These are phyloP conservation scores for Pythium volutum DNA, from an alignment of 352 stramenopile genomes.

Conservation along the genomic window DNA sequence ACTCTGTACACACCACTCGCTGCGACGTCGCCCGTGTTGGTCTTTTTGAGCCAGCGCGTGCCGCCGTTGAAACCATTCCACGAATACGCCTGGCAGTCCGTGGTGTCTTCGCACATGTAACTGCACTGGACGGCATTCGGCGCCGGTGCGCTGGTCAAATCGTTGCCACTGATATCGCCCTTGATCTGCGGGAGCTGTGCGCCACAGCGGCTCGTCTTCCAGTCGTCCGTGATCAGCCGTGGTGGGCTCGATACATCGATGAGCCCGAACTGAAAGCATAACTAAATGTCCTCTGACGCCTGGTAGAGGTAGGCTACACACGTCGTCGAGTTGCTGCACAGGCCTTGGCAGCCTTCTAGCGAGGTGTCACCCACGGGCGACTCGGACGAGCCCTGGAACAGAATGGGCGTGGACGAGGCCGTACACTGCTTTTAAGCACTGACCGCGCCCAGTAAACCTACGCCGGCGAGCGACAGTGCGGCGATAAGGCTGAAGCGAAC, in stretches of 20 bases:
- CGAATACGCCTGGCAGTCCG: slow-evolving; percentile 19
- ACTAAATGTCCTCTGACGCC: neutral
- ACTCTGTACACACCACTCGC: too few species aligned
- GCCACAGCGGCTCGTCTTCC: neutral
- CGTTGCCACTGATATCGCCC: slow-evolving; percentile 13
- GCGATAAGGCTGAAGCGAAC: slow-evolving; percentile 7
- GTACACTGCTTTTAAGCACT: neutral
- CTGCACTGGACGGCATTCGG: neutral
- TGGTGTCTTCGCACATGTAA: neutral
- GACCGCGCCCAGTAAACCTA: neutral
- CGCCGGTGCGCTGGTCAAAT: slow-evolving; percentile 2
- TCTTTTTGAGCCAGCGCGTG: slow-evolving; percentile 57
- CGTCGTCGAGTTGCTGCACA: neutral
- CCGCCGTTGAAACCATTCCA: slow-evolving; percentile 22
- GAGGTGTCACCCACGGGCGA: too few species aligned
- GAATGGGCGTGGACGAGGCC: neutral
- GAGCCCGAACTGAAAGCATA: neutral
- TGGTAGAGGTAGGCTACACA: neutral
- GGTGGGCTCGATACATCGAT: neutral
- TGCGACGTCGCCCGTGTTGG: too few species aligned
- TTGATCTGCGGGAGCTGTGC: neutral
- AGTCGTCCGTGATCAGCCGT: neutral
- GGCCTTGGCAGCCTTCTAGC: too few species aligned
- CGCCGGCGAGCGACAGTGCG: neutral
- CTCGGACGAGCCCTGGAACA: neutral